Conservation (phyloP, 495 filamentous ascomycete genomes). For the Aspergillus affinis region DNA sequence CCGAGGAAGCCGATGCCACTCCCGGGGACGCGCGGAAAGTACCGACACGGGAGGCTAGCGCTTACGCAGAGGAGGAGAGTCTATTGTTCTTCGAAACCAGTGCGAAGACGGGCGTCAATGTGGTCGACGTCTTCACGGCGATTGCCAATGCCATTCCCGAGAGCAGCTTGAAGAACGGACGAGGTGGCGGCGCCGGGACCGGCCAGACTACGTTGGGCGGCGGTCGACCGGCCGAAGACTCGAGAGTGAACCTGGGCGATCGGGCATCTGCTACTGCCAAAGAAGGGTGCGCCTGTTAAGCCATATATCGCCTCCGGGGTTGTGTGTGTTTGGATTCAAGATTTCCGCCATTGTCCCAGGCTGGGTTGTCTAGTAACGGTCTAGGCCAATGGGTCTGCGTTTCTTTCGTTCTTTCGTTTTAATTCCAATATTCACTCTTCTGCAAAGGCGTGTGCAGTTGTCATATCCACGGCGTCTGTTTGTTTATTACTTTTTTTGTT, state of each 20-base stretch:
- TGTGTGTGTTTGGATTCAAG: neutral
- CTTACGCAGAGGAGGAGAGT: constrained; percentile 91
- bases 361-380: neutral
- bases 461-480: neutral
- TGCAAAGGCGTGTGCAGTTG: constrained; percentile 4
- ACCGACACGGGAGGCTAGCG: constrained; percentile 80
- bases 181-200: constrained; percentile 62
- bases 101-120: constrained; percentile 92
- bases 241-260: constrained; percentile 47
- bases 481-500: neutral
- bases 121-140: constrained; percentile 95
- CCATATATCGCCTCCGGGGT: constrained; percentile 14
- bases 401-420: constrained; percentile 5
- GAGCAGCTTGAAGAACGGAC: constrained; percentile 85
- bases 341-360: neutral
- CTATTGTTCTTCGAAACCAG: constrained; percentile 97
- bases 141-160: constrained; percentile 97
- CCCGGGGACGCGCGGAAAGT: constrained; percentile 84
- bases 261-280: constrained; percentile 60
- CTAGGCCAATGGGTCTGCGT: neutral
- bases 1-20: constrained; percentile 59
- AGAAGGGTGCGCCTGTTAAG: constrained; percentile 89
- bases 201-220: constrained; percentile 46
- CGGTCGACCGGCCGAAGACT: constrained; percentile 41
- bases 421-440: neutral